Percentiles rank a stretch among this genome's conserved stretches.
Conservation (phyloP, 306 rosid genomes). For the Cyamopsis tetragonoloba region DNA sequence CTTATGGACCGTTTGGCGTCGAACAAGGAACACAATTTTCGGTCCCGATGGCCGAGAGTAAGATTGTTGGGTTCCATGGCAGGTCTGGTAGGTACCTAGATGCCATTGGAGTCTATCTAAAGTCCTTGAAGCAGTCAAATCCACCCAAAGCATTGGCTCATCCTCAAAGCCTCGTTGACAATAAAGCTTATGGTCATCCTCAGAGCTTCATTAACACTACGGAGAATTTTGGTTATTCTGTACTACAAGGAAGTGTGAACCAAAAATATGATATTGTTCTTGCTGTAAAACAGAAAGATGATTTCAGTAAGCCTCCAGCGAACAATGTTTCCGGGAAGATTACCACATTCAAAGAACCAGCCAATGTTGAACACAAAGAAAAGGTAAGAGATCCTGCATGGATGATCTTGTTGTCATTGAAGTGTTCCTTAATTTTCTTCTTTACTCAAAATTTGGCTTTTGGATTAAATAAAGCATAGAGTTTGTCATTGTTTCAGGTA, state of each 20-base stretch:
- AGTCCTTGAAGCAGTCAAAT: slow-evolving; percentile 43
- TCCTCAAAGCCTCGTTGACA: slow-evolving; percentile 34
- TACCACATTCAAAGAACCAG: slow-evolving; percentile 34
- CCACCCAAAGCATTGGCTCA: slow-evolving; percentile 33
- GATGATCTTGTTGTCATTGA: slow-evolving; percentile 5
- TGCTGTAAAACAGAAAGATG: slow-evolving; percentile 70
- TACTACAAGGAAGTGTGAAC: slow-evolving; percentile 66
- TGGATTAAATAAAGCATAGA: slow-evolving; percentile 12
- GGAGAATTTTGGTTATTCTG: slow-evolving; percentile 58
- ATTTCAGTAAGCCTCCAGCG: slow-evolving; percentile 39
- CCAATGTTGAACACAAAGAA: slow-evolving; percentile 29
- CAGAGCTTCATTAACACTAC: slow-evolving; percentile 36
- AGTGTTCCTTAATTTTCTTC: slow-evolving; percentile 9
- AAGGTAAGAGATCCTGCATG: slow-evolving; percentile 35
- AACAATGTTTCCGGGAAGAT: slow-evolving; percentile 32
- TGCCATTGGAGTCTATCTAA: slow-evolving; percentile 75
- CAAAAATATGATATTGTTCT: slow-evolving; percentile 73
- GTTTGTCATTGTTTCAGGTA: slow-evolving; percentile 18
- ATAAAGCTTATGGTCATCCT: slow-evolving; percentile 31
- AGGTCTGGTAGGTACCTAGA: slow-evolving; percentile 70
- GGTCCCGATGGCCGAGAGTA: slow-evolving; percentile 47
- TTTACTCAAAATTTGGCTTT: background rate
- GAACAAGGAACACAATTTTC: slow-evolving; percentile 65
- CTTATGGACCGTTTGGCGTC: slow-evolving; percentile 67
- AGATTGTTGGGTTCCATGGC: slow-evolving; percentile 89